Evolutionary conservation across 2,329 filamentous ascomycete species (phyloP), one percentile per base, ranked within the genome.

Genomic region (Xylariaceae sp.): DNA sequence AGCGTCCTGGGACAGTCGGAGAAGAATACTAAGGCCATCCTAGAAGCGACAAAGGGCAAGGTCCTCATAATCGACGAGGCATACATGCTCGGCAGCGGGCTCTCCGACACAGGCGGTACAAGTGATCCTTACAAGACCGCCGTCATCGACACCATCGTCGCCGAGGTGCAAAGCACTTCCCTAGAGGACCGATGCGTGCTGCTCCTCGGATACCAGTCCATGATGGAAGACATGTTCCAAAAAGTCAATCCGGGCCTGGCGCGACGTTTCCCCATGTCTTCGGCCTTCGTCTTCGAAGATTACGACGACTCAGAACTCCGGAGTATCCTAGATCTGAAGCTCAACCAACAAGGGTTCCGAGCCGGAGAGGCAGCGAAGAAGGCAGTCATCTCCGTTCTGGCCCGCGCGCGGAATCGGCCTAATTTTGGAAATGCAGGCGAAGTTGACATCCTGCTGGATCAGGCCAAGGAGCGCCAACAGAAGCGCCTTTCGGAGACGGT

Each of bases 51-150:
- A 0, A 47, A 72, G 0, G 85, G 86, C 0, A 90, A 89, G 47
- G 83, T 89, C 0, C 69, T 90, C 0, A 75, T 90, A 11, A 88
- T 90, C 3, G 85, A 90, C 45, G 85, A 92, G 54, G 85, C 85
- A 0, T 89, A 90, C 47, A 77, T 78, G 23, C 66, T 90, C 31
- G 59, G 62, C 1, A 65, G 64, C 0, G 56, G 57, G 2, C 5
- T 18, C n/a, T 34, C 36, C 4, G 37, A 31, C 13, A 23, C 5
- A 11, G 41, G 41, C 7, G 41, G 37, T 3, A 26, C 13, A 12
- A 34, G 34, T 12, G 63, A 65, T 11, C 55, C 61, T 0, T 88
- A 63, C 62, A 82, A 76, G 54, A 72, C 67, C 0, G 81, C 77
- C 0, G 81, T 86, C 1, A 69, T 88, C 3, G 84, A 88, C 49